Evolutionary conservation across 1,139 yeast species (phyloP), one percentile per base, ranked within the genome.

Genomic region (Candida sanyaensis): DNA sequence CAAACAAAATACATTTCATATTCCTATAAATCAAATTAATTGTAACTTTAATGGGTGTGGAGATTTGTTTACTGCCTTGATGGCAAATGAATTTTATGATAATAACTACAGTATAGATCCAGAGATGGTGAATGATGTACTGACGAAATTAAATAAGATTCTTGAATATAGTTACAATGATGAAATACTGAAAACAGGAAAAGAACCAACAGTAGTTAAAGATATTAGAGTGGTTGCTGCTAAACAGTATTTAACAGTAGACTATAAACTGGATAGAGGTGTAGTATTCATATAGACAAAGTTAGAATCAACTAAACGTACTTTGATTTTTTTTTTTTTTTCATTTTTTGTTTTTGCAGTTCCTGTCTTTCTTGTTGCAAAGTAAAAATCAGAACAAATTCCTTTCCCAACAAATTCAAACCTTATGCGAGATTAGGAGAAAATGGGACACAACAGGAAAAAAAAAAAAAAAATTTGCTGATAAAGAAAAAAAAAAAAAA

Each of bases 11-110:
- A 49, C 61, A 2, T 71, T 73, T 48, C 56, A 61, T 42, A 45
- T 71, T 3, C 70, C 71, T 0, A 65, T 75, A 13, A 54, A 61
- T 2, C 63, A 63, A 52, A 68, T 75, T 21, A 57, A 59, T 12
- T 71, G 77, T 52, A 60, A 62, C 37, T 75, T 75, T 59, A 73
- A 66, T 49, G 80, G 80, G 5, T 71, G 78, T 55, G 80, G 80
- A 5, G 80, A 75, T 52, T 60, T 75, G 23, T 73, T 75, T 52
- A 65, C 76, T 1, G 78, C 73, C 1, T 59, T 75, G 27, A 43
- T 74, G n/a, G 67, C 77, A 13, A 61, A 73, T 45, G 60, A 59
- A 6, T 73, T 68, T 51, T 62, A 59, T 48, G 49, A 56, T 6
- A 59, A 62, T 39, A 53, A 55, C 8, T 39, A 50, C 33, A 45